Evolutionary conservation across 75 land plant genomes (phyloP).

Genomic region (Selaginella moellendorffii): DNA sequence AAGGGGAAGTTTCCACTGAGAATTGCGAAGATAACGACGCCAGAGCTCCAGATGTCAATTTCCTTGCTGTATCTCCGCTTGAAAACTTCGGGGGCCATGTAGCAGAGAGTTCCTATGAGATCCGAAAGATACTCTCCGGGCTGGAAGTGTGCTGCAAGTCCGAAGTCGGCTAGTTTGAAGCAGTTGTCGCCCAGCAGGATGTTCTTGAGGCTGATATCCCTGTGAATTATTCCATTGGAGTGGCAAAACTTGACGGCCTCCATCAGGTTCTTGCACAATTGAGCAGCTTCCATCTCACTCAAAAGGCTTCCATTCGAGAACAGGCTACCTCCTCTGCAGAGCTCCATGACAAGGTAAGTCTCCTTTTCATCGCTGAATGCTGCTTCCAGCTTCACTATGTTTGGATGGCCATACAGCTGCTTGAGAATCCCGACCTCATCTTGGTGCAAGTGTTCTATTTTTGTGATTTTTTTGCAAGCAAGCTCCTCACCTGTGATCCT

Average conservation of each 20-base stretch:
- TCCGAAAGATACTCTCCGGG: background rate
- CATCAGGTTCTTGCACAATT: constrained; percentile 1
- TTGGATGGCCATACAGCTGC: background rate
- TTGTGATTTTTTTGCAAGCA: background rate
- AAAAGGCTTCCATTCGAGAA: background rate
- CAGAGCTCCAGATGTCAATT: constrained; percentile 9
- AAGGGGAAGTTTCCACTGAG: constrained; percentile 1
- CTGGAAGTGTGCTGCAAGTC: background rate
- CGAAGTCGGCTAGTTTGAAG: constrained; percentile 3
- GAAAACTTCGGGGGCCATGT: background rate
- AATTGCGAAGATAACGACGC: background rate
- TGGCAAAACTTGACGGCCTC: constrained; percentile 4
- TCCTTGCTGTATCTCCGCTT: background rate
- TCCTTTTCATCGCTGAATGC: background rate
- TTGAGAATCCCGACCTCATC: background rate
- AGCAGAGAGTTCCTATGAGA: background rate
- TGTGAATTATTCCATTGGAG: background rate
- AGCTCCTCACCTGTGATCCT: background rate
- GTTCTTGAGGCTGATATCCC: constrained; percentile 3
- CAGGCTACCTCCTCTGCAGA: background rate
- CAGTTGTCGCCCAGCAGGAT: background rate
- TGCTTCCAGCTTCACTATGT: background rate
- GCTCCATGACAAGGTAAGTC: background rate
- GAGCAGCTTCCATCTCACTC: background rate
- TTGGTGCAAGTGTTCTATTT: background rate